phyloP scores from a whole-genome alignment of 1,284 basidiomycete species.

The Ustilago loliicola region DNA sequence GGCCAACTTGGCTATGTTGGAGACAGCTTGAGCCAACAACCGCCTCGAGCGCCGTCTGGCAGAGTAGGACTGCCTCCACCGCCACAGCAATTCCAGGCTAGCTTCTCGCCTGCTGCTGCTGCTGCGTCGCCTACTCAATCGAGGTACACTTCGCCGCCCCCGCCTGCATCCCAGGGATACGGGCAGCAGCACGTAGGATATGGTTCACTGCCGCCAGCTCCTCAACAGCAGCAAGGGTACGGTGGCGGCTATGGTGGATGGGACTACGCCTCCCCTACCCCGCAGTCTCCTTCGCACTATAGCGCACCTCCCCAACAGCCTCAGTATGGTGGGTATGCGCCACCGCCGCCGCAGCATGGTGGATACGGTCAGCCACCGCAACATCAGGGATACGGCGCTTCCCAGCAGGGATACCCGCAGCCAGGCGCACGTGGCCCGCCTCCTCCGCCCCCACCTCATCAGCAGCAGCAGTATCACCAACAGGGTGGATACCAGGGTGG shows the following conservation, averaged over 20 bases:
- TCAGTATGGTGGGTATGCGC: conserved; percentile 16
- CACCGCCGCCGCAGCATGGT: conserved; percentile 6
- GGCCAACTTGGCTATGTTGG: conserved; percentile 16
- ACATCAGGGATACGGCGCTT: conserved; percentile 12
- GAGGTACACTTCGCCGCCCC: conserved; percentile 34
- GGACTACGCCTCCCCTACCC: conserved; percentile 18
- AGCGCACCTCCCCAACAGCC: conserved; percentile 13
- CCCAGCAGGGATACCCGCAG: conserved; percentile 21
- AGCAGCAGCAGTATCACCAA: conserved; percentile 19
- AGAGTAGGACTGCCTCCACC: conserved; percentile 27
- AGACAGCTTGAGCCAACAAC: neutral
- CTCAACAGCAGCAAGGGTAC: conserved; percentile 28
- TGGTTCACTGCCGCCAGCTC: conserved; percentile 15
- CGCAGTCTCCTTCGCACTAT: conserved; percentile 22
- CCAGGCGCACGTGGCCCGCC: neutral
- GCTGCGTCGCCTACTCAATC: conserved; percentile 19
- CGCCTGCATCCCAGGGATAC: conserved; percentile 2
- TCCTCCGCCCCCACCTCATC: conserved; percentile 17
- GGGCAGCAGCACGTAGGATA: conserved; percentile 16
- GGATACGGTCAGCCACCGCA: conserved; percentile 10
- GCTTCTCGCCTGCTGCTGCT: conserved; percentile 12
- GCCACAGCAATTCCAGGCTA: conserved; percentile 36
- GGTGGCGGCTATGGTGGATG: conserved; percentile 12
- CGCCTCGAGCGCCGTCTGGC: conserved; percentile 7
- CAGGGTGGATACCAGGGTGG: conserved; percentile 14